phyloP scores from a whole-genome alignment of 75 land plant species.

The Selaginella moellendorffii region DNA sequence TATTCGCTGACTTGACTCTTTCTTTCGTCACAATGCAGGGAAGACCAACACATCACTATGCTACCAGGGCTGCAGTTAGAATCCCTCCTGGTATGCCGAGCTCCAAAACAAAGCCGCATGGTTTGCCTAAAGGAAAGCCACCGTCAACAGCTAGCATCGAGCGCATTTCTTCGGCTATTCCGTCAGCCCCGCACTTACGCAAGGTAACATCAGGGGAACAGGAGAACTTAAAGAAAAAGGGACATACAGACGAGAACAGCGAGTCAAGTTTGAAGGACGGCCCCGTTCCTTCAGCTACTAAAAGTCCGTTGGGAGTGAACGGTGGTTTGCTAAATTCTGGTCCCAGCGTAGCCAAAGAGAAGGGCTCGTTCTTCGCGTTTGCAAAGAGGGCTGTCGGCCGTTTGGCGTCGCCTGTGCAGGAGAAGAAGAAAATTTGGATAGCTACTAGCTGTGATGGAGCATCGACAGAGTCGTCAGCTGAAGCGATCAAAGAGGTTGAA shows the following conservation, averaged over 20 bases:
- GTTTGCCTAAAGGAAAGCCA: constrained; percentile 2
- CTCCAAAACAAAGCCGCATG: constrained; percentile 2
- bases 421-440: no score
- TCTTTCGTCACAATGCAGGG: constrained; percentile 12
- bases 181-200: constrained; percentile 17
- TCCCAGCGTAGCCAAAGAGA: not conserved
- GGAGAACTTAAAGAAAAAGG: not conserved
- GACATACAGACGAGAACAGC: not conserved
- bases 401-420: not conserved
- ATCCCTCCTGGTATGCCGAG: not conserved
- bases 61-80: constrained; percentile 2
- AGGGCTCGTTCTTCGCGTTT: constrained; percentile 5
- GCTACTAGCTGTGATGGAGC: no score
- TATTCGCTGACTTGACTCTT: not conserved
- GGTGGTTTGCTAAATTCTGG: not conserved
- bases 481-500: no score
- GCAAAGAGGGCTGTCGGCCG: constrained; percentile 8
- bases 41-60: constrained; percentile 6
- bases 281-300: not conserved
- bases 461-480: no score
- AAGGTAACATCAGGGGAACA: constrained; percentile 9
- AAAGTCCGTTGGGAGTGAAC: not conserved
- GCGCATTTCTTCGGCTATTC: constrained; percentile 10
- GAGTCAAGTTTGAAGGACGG: not conserved
- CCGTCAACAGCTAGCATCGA: no score